Evolutionary conservation across 1,139 yeast genomes (phyloP).

Genomic region (Taiozyma sp.): DNA sequence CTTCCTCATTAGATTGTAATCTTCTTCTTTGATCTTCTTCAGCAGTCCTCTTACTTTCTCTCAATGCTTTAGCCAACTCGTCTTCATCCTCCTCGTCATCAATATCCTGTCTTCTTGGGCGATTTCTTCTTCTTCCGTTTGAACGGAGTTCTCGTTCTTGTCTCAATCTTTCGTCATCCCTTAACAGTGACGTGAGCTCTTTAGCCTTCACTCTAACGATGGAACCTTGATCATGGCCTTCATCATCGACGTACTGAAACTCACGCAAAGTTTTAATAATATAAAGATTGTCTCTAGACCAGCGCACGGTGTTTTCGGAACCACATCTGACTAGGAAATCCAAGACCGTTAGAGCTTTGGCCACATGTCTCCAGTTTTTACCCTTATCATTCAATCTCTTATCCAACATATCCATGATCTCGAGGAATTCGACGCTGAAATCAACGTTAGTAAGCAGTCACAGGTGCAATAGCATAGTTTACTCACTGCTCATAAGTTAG

Average conservation of each 20-base stretch:
- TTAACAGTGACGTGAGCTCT: conserved; percentile 73
- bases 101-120: conserved; percentile 13
- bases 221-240: conserved; percentile 83
- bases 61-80: conserved; percentile 82
- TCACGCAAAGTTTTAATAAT: conserved; percentile 89
- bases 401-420: conserved; percentile 94
- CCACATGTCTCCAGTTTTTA: conserved; percentile 96
- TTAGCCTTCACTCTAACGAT: conserved; percentile 88
- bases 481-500: conserved; percentile 53
- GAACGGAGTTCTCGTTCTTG: conserved; percentile 60
- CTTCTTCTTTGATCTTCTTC: conserved; percentile 75
- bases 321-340: conserved; percentile 88
- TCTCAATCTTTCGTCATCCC: conserved; percentile 79
- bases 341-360: conserved; percentile 82
- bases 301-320: conserved; percentile 83
- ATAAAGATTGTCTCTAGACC: conserved; percentile 92
- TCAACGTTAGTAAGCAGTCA: not conserved
- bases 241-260: conserved; percentile 79
- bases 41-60: conserved; percentile 77
- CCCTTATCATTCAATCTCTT: conserved; percentile 94
- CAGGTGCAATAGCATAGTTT: not conserved
- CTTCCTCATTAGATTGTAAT: conserved; percentile 37
- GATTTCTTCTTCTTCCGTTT: conserved; percentile 26
- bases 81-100: conserved; percentile 51
- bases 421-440: conserved; percentile 65